Evolutionary conservation across 495 filamentous ascomycete genomes (phyloP).

Genomic region (Neurospora sp.): DNA sequence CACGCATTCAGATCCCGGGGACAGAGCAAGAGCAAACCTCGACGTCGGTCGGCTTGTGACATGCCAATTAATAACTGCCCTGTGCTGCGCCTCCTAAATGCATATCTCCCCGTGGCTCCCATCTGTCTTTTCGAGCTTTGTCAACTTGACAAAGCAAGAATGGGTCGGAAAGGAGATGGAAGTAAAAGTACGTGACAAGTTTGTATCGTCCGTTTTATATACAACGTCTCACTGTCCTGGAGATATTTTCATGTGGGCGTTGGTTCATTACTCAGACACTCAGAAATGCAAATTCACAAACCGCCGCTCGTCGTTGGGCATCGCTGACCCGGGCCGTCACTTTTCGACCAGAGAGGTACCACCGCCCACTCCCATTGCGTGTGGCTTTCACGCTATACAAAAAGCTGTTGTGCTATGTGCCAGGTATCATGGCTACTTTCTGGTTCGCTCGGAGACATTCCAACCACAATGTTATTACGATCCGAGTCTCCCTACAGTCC

Average conservation of each 20-base stretch:
- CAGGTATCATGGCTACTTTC: background rate
- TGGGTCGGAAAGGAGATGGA: background rate
- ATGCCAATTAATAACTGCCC: background rate
- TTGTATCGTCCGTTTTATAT: background rate
- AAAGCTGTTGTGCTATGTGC: background rate
- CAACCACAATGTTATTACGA: background rate
- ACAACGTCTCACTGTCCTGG: background rate
- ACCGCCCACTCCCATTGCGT: background rate
- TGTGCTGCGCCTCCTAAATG: background rate
- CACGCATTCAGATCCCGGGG: background rate
- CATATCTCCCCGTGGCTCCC: background rate
- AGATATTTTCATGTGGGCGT: background rate
- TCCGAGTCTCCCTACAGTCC: background rate
- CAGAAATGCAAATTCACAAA: background rate
- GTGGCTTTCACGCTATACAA: background rate
- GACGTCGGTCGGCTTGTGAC: background rate
- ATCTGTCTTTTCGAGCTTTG: background rate
- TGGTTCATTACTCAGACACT: background rate
- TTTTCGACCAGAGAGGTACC: background rate
- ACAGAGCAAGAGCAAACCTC: background rate
- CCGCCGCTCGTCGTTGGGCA: background rate
- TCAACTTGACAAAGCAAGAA: background rate
- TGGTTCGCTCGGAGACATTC: background rate
- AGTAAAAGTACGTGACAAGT: background rate
- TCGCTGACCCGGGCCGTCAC: background rate